Percentiles rank a stretch among this genome's conserved stretches.
These are phyloP conservation scores for Batrachochytrium dendrobatidis DNA, from an alignment of 371 early-diverging fungal species.

Conservation along the genomic window DNA sequence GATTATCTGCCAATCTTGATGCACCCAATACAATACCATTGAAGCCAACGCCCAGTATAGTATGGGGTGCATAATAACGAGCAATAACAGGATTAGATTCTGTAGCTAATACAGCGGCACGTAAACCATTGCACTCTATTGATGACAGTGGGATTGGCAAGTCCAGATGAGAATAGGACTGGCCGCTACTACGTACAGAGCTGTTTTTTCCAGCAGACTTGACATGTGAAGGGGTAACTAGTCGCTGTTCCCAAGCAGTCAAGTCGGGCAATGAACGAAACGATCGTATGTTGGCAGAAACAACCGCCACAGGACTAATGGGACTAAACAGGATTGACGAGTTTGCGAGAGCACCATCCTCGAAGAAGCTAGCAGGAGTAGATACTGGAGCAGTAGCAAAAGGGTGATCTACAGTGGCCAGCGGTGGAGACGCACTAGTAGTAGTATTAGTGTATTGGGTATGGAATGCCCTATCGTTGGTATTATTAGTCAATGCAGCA, in stretches of 20 bases:
- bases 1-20: neutral
- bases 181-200: no score
- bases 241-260: neutral
- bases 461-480: no score
- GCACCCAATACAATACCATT: neutral
- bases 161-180: neutral
- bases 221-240: neutral
- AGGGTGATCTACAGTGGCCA: no score
- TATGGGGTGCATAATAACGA: neutral
- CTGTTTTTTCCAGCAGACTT: no score
- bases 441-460: no score
- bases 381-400: no score
- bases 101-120: neutral
- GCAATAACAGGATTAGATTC: neutral
- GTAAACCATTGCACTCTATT: neutral
- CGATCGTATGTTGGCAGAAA: neutral
- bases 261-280: neutral
- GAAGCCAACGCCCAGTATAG: neutral
- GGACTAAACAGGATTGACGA: neutral
- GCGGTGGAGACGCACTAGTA: no score
- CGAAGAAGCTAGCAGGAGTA: conserved; percentile 1
- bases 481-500: no score
- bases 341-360: neutral
- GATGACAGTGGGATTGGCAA: neutral
- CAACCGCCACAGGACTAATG: neutral